A percentile compares a stretch with the other conserved stretches of the same genome.
Evolutionary conservation across 176 grass and related monocot species (phyloP).

Genomic region (Cymbopogon citratus): DNA sequence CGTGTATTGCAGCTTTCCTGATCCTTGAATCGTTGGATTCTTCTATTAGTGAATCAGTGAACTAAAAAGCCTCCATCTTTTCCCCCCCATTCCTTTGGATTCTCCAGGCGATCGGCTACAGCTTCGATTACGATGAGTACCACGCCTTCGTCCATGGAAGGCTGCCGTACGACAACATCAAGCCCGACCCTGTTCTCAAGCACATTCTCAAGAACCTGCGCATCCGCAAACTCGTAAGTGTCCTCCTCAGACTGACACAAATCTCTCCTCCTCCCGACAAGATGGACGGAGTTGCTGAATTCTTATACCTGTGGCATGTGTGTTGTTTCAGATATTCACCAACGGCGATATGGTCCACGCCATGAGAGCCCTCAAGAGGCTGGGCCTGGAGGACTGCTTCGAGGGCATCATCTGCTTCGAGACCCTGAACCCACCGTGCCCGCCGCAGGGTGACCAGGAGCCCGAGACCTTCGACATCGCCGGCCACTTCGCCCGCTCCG

Average conservation of each 20-base stretch:
- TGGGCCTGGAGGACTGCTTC: constrained; percentile 93
- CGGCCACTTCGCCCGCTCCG: constrained; percentile 39
- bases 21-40: neutral
- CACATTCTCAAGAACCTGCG: constrained; percentile 82
- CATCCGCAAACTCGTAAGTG: constrained; percentile 77
- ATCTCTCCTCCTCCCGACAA: neutral
- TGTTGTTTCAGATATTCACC: constrained; percentile 70
- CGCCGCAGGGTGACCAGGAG: neutral
- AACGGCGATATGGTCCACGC: constrained; percentile 77
- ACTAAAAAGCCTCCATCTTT: neutral
- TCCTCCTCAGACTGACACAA: neutral
- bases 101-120: constrained; percentile 74
- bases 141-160: constrained; percentile 96
- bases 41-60: neutral
- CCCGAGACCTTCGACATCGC: constrained; percentile 71
- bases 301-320: neutral
- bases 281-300: neutral
- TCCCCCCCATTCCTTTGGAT: neutral
- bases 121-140: constrained; percentile 89
- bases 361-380: constrained; percentile 56
- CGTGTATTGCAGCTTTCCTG: neutral
- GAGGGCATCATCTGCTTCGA: constrained; percentile 99
- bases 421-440: constrained; percentile 77
- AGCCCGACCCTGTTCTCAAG: constrained; percentile 75
- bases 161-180: constrained; percentile 85